Evolutionary conservation across 2,329 filamentous ascomycete species (phyloP).

Genomic region (Periconia macrospinosa): DNA sequence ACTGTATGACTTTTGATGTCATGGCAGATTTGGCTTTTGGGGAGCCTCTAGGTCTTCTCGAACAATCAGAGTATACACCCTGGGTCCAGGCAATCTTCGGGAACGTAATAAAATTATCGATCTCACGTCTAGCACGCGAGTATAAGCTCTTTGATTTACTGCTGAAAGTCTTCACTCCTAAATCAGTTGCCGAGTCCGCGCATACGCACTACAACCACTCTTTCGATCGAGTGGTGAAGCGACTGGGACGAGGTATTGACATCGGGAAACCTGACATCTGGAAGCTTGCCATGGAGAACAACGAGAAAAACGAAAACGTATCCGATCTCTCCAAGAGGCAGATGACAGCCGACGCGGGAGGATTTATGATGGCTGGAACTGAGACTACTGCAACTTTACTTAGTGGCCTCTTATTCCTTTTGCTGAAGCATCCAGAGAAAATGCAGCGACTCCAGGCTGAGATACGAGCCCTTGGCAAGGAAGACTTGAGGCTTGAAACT

Average conservation of each 20-base stretch:
- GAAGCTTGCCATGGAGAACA: slow-evolving; percentile 36
- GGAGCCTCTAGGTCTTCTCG: slow-evolving; percentile 23
- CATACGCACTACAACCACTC: slow-evolving; percentile 14
- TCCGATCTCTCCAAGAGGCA: slow-evolving; percentile 28
- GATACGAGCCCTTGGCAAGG: slow-evolving; percentile 15
- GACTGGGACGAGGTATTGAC: slow-evolving; percentile 21
- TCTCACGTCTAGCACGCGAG: slow-evolving; percentile 3
- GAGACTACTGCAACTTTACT: slow-evolving; percentile 32
- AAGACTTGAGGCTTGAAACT: slow-evolving; percentile 20
- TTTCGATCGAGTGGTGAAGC: slow-evolving; percentile 19
- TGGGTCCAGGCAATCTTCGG: slow-evolving; percentile 32
- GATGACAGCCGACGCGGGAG: slow-evolving; percentile 9
- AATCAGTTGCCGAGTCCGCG: slow-evolving; percentile 7
- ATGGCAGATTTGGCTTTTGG: slow-evolving; percentile 35
- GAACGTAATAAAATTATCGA: slow-evolving; percentile 4
- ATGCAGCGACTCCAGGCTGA: slow-evolving; percentile 19
- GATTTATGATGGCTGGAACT: slow-evolving; percentile 30
- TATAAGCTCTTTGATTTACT: slow-evolving; percentile 11
- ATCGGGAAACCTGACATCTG: slow-evolving; percentile 40
- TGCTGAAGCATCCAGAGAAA: slow-evolving; percentile 18
- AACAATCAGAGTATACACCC: slow-evolving; percentile 15
- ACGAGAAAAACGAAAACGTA: slow-evolving; percentile 15
- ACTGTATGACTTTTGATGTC: slow-evolving; percentile 28
- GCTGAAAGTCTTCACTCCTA: slow-evolving; percentile 6
- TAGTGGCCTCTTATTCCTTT: slow-evolving; percentile 27